Evolutionary conservation across 1,139 yeast genomes (phyloP).

Genomic region (Geotrichum restrictum): DNA sequence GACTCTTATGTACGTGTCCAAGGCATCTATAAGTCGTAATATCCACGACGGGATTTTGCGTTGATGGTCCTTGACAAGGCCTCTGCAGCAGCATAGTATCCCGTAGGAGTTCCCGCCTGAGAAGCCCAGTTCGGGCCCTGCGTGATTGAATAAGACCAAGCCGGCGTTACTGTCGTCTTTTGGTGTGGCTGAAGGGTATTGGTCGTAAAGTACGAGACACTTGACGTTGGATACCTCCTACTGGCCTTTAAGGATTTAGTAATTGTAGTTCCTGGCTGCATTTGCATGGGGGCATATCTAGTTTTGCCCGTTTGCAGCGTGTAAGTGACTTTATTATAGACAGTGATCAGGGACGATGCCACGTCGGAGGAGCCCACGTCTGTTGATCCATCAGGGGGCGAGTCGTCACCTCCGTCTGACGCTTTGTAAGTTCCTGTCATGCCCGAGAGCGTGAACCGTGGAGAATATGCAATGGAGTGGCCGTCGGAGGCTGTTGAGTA

Average conservation of each 20-base stretch:
- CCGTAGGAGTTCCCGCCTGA: slow-evolving; percentile 29
- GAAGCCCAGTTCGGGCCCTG: slow-evolving; percentile 62
- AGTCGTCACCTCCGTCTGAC: slow-evolving; percentile 41
- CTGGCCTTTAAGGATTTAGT: slow-evolving; percentile 40
- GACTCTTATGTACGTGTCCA: not conserved
- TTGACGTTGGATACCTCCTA: slow-evolving; percentile 50
- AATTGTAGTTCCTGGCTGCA: slow-evolving; percentile 69
- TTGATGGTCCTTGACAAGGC: slow-evolving; percentile 20
- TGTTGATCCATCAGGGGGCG: slow-evolving; percentile 46
- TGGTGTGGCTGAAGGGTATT: slow-evolving; percentile 34
- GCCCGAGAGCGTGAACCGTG: slow-evolving; percentile 59
- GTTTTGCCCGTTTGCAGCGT: slow-evolving; percentile 69
- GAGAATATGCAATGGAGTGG: slow-evolving; percentile 65
- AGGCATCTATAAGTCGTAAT: slow-evolving; percentile 17
- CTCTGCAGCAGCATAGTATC: slow-evolving; percentile 31
- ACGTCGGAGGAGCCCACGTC: slow-evolving; percentile 33
- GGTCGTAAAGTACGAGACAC: slow-evolving; percentile 56
- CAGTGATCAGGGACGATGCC: slow-evolving; percentile 33
- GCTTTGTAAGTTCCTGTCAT: slow-evolving; percentile 60
- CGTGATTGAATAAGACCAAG: slow-evolving; percentile 71
- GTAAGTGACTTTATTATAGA: slow-evolving; percentile 55
- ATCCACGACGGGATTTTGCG: slow-evolving; percentile 20
- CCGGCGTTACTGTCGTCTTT: slow-evolving; percentile 71
- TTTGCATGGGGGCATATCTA: slow-evolving; percentile 87
- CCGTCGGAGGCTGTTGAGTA: slow-evolving; percentile 46